These are phyloP conservation scores for Daucus carota DNA, from an alignment of 129 eudicot genomes.

Conservation along the genomic window DNA sequence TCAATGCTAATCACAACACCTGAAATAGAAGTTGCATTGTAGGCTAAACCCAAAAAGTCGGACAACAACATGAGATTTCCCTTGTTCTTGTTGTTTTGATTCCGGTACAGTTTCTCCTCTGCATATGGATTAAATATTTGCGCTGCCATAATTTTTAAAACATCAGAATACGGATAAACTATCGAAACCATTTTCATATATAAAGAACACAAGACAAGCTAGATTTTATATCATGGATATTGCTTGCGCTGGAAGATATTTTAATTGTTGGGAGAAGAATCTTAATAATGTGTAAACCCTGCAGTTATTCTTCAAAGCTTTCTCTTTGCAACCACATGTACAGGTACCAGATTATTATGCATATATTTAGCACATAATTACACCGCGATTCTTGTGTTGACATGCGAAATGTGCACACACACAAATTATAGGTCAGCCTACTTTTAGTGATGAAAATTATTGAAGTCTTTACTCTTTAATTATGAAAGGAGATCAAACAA, in stretches of 20 bases:
- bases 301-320: background rate
- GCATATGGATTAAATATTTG: slow-evolving; percentile 36
- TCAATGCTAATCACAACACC: slow-evolving; percentile 74
- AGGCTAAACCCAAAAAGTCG: slow-evolving; percentile 62
- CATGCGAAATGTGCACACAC: too few species aligned
- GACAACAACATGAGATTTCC: slow-evolving; percentile 47
- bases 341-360: background rate
- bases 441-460: too few species aligned
- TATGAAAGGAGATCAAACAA: too few species aligned
- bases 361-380: background rate
- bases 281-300: background rate
- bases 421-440: too few species aligned
- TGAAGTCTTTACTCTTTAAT: too few species aligned
- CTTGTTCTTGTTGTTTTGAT: slow-evolving; percentile 35
- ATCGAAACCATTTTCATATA: background rate
- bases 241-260: background rate
- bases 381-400: background rate
- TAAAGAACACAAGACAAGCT: background rate
- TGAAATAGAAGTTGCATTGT: slow-evolving; percentile 61
- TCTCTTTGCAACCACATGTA: background rate
- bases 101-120: slow-evolving; percentile 33
- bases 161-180: background rate
- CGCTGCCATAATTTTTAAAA: slow-evolving; percentile 40
- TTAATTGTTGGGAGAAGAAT: background rate
- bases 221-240: background rate